A percentile compares a stretch with the other conserved stretches of the same genome.
Conservation (phyloP, 2,329 filamentous ascomycete genomes). For the Orbilia ellipsospora region DNA sequence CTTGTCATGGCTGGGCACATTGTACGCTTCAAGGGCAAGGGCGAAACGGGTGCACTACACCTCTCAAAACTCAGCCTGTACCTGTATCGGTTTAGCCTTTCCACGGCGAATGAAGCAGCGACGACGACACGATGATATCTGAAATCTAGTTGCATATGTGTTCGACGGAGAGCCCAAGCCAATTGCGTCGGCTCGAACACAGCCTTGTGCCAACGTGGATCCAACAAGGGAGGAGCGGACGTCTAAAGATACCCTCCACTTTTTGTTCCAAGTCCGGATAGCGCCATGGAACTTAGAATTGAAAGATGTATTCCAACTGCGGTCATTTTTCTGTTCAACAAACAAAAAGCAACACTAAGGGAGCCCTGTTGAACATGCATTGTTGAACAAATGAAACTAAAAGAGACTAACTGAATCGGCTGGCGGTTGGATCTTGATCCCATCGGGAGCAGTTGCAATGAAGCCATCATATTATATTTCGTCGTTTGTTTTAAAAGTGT, state of each 20-base stretch:
- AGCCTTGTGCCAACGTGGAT: slow-evolving; percentile 55
- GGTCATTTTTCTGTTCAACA: slow-evolving; percentile 46
- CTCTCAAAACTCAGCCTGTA: slow-evolving; percentile 27
- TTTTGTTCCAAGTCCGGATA: slow-evolving; percentile 51
- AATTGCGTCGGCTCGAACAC: slow-evolving; percentile 52
- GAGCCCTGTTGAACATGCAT: slow-evolving; percentile 10
- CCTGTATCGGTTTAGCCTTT: slow-evolving; percentile 44
- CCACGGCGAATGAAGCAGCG: slow-evolving; percentile 1
- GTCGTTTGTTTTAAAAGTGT: slow-evolving; percentile 42
- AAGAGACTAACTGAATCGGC: slow-evolving; percentile 47
- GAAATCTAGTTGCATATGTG: slow-evolving; percentile 1
- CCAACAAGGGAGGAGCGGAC: slow-evolving; percentile 37
- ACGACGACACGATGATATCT: background rate
- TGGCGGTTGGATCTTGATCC: slow-evolving; percentile 38
- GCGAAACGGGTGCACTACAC: slow-evolving; percentile 45
- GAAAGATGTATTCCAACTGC: slow-evolving; percentile 46
- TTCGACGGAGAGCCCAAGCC: slow-evolving; percentile 28
- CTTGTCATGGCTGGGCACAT: background rate
- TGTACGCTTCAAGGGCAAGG: slow-evolving; percentile 35
- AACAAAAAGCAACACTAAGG: slow-evolving; percentile 27
- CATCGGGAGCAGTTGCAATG: slow-evolving; percentile 35
- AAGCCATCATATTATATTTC: slow-evolving; percentile 18
- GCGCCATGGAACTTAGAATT: slow-evolving; percentile 15
- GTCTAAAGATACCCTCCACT: slow-evolving; percentile 23
- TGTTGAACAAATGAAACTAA: slow-evolving; percentile 30